Conservation (phyloP, 768 basidiomycete species). For the Serendipita sp. region DNA sequence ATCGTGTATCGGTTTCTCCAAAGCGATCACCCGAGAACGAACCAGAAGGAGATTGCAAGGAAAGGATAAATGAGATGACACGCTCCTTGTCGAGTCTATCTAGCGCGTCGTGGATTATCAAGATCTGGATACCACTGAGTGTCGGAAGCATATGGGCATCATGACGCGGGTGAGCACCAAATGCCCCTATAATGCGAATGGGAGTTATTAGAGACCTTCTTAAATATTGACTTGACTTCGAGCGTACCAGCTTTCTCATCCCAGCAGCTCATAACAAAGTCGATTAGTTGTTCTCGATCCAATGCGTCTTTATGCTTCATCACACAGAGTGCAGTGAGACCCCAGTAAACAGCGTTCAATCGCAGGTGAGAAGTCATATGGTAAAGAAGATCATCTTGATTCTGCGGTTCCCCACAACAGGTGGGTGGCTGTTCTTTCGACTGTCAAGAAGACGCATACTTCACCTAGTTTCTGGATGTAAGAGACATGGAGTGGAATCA, state of each 20-base stretch:
- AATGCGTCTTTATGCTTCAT: slow-evolving; percentile 69
- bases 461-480: slow-evolving; percentile 66
- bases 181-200: slow-evolving; percentile 43
- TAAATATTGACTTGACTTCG: not conserved
- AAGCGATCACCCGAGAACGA: slow-evolving; percentile 79
- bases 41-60: slow-evolving; percentile 62
- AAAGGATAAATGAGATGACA: slow-evolving; percentile 54
- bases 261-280: slow-evolving; percentile 91
- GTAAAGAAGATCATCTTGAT: slow-evolving; percentile 70
- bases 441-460: slow-evolving; percentile 22
- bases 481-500: slow-evolving; percentile 45
- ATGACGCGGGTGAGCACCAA: slow-evolving; percentile 83
- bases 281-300: slow-evolving; percentile 66
- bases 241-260: slow-evolving; percentile 66
- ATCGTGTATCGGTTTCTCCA: slow-evolving; percentile 89
- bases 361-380: slow-evolving; percentile 87
- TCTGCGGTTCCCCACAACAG: slow-evolving; percentile 21
- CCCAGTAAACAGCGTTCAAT: slow-evolving; percentile 96
- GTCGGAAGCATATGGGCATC: slow-evolving; percentile 83
- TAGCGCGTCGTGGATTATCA: slow-evolving; percentile 69
- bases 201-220: not conserved
- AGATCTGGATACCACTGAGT: slow-evolving; percentile 81
- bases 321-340: slow-evolving; percentile 67
- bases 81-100: slow-evolving; percentile 38
- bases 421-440: not conserved